Percentiles rank a stretch among this genome's conserved stretches.
Conservation (phyloP, 2,329 filamentous ascomycete genomes). For the Malbranchea zuffiana region DNA sequence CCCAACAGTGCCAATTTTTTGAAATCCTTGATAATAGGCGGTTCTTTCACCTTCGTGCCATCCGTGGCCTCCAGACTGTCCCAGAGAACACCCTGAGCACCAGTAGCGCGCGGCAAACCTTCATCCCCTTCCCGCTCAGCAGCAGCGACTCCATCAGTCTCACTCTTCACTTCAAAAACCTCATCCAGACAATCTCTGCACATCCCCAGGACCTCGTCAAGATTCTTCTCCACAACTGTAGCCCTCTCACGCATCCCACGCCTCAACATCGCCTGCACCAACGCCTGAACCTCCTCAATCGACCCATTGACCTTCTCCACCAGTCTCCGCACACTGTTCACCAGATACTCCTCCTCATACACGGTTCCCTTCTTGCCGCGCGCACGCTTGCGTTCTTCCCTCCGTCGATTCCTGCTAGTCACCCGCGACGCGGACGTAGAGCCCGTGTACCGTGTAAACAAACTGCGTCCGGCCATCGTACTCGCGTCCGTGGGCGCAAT, state of each 20-base stretch:
- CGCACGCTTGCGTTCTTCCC: constrained; percentile 91
- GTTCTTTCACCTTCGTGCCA: constrained; percentile 32
- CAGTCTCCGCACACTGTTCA: constrained; percentile 73
- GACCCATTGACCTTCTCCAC: constrained; percentile 69
- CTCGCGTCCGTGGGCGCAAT: constrained; percentile 75
- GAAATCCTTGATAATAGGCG: constrained; percentile 43
- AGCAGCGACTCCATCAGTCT: constrained; percentile 19
- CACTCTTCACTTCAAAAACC: constrained; percentile 47
- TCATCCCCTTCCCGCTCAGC: constrained; percentile 17
- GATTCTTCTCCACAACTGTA: constrained; percentile 60
- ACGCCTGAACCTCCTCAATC: constrained; percentile 58
- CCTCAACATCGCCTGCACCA: constrained; percentile 67
- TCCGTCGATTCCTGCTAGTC: constrained; percentile 74
- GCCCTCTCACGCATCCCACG: constrained; percentile 82
- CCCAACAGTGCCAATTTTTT: constrained; percentile 30
- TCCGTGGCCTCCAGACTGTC: constrained; percentile 31
- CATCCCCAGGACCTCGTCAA: constrained; percentile 61
- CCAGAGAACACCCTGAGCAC: constrained; percentile 29
- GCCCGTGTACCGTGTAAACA: constrained; percentile 88
- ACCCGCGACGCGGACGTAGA: constrained; percentile 51
- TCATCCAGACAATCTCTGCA: constrained; percentile 58
- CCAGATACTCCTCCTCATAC: constrained; percentile 95
- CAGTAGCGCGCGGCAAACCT: constrained; percentile 13
- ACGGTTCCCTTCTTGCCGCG: constrained; percentile 92
- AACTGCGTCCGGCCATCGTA: constrained; percentile 63